phyloP scores from a whole-genome alignment of 192 early-diverging fungal genomes.

The Neocallimastix lanati region DNA sequence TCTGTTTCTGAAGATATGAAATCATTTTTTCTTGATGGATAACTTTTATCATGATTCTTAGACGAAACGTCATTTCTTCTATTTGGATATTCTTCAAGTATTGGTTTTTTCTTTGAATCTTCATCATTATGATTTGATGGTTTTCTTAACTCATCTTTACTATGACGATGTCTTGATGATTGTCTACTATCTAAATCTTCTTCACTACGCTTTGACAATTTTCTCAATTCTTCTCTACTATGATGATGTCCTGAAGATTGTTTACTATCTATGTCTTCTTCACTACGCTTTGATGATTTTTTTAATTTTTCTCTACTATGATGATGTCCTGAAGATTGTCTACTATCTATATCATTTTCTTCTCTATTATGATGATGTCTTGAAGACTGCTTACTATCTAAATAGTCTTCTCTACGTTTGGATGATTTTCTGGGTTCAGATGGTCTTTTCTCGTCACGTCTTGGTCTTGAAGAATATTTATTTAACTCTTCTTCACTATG shows the following conservation, averaged over 20 bases:
- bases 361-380: not conserved
- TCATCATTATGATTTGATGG: not conserved
- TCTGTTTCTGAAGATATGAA: no score
- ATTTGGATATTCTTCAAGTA: not conserved
- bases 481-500: not conserved
- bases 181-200: not conserved
- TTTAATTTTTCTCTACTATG: not conserved
- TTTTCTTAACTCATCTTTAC: not conserved
- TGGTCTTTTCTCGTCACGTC: not conserved
- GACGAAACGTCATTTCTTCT: no score
- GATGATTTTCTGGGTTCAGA: not conserved
- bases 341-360: not conserved
- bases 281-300: not conserved
- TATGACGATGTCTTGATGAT: not conserved
- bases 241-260: not conserved
- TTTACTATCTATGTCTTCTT: not conserved
- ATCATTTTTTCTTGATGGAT: no score
- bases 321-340: not conserved
- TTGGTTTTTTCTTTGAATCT: not conserved
- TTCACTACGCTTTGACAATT: not conserved
- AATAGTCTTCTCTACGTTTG: not conserved
- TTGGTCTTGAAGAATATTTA: not conserved
- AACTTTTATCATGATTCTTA: no score
- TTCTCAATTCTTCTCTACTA: not conserved
- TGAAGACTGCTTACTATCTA: not conserved